A percentile compares a stretch with the other conserved stretches of the same genome.
Conservation (phyloP, 495 filamentous ascomycete genomes). For the Xylaria bambusicola region DNA sequence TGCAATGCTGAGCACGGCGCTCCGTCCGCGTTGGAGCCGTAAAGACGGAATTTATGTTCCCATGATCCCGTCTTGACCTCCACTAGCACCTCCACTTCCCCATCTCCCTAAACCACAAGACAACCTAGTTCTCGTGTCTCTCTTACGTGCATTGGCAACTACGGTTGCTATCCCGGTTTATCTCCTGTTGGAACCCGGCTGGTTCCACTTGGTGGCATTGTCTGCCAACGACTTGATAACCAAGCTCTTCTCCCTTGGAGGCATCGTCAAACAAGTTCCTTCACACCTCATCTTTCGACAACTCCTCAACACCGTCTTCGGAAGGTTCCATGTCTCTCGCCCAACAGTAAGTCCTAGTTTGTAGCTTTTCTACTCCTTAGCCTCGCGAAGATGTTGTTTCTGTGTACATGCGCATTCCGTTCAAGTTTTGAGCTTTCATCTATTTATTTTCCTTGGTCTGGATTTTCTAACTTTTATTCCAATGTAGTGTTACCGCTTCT, state of each 20-base stretch:
- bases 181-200: too few species aligned
- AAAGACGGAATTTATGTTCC: background rate
- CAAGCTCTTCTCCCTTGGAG: background rate
- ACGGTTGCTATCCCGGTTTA: too few species aligned
- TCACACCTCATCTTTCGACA: background rate
- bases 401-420: background rate
- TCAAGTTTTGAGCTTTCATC: background rate
- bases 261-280: background rate
- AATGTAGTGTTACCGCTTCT: slow-evolving; percentile 26
- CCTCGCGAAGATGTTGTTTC: background rate
- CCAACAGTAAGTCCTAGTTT: slow-evolving; percentile 13
- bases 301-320: background rate
- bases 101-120: background rate
- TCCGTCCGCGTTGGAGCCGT: too few species aligned
- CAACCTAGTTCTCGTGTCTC: background rate
- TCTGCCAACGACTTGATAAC: background rate
- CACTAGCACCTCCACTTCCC: slow-evolving; percentile 9
- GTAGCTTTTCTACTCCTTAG: background rate
- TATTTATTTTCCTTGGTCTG: background rate
- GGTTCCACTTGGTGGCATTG: background rate
- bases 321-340: slow-evolving; percentile 19
- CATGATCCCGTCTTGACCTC: background rate
- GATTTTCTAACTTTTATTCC: background rate
- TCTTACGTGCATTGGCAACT: slow-evolving; percentile 5
- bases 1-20: too few species aligned